Percentiles rank a stretch among this genome's conserved stretches.
These are phyloP conservation scores for Globisporangium barbulae DNA, from an alignment of 352 stramenopile species.

Conservation along the genomic window DNA sequence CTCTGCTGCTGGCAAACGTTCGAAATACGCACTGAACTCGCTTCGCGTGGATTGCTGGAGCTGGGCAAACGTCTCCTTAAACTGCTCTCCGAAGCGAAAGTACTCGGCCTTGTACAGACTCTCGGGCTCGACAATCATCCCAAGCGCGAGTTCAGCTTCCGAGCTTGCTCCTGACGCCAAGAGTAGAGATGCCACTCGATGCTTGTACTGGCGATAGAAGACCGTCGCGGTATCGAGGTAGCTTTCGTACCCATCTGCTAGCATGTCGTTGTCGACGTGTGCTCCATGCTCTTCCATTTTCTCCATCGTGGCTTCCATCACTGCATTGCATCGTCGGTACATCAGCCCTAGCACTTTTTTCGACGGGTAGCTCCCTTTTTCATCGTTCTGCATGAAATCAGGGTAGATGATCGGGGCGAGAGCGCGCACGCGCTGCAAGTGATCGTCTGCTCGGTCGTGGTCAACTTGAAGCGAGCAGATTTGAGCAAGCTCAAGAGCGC, in stretches of 20 bases:
- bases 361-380: conserved; percentile 64
- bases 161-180: conserved; percentile 56
- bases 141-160: conserved; percentile 68
- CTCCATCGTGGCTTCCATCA: conserved; percentile 40
- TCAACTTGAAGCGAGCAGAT: conserved; percentile 78
- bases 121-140: conserved; percentile 62
- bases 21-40: conserved; percentile 41
- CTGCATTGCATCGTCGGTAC: conserved; percentile 59
- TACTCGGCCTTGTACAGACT: conserved; percentile 69
- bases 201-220: conserved; percentile 71
- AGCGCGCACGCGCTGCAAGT: conserved; percentile 49
- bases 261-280: conserved; percentile 47
- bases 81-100: conserved; percentile 73
- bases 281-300: conserved; percentile 17
- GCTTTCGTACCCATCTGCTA: conserved; percentile 46
- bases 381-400: conserved; percentile 78
- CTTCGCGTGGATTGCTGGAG: conserved; percentile 42
- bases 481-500: conserved; percentile 50
- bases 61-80: conserved; percentile 57
- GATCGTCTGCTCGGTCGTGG: conserved; percentile 50
- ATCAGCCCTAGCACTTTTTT: conserved; percentile 72
- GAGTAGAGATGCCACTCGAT: conserved; percentile 44
- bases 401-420: conserved; percentile 58
- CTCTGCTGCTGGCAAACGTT: conserved; percentile 18
- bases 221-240: conserved; percentile 35